Evolutionary conservation across 2,329 filamentous ascomycete species (phyloP).

Genomic region (Tolypocladium guangdongense): DNA sequence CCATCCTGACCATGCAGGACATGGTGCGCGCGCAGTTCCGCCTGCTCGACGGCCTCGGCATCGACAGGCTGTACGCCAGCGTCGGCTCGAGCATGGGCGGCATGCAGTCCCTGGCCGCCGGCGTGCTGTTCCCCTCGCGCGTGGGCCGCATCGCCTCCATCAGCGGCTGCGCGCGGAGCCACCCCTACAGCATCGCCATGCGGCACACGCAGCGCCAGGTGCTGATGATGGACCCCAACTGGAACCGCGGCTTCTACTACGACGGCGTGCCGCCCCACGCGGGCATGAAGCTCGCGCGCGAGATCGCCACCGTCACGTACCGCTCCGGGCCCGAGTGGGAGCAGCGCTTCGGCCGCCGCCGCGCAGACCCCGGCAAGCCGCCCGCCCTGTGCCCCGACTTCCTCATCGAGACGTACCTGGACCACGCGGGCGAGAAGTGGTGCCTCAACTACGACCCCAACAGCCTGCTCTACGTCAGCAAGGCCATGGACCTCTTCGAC

Average conservation of each 20-base stretch:
- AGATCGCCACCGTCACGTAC: slow-evolving; percentile 97
- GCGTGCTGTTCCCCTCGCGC: slow-evolving; percentile 69
- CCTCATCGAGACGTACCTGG: slow-evolving; percentile 93
- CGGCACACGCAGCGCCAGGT: slow-evolving; percentile 95
- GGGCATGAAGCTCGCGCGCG: slow-evolving; percentile 94
- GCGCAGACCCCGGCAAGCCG: slow-evolving; percentile 75
- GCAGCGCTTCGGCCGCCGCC: slow-evolving; percentile 75
- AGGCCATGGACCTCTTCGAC: slow-evolving; percentile 98
- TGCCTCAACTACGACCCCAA: slow-evolving; percentile 95
- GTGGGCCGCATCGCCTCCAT: slow-evolving; percentile 79
- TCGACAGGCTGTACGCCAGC: slow-evolving; percentile 74
- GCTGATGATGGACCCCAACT: slow-evolving; percentile 97
- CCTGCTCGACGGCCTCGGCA: slow-evolving; percentile 67
- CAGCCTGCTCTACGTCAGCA: slow-evolving; percentile 89
- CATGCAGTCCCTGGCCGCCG: slow-evolving; percentile 90
- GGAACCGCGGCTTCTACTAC: slow-evolving; percentile 93
- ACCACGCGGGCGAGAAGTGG: slow-evolving; percentile 97
- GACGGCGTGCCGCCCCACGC: slow-evolving; percentile 78
- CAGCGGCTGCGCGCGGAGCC: slow-evolving; percentile 84
- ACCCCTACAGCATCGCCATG: slow-evolving; percentile 98
- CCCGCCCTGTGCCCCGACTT: slow-evolving; percentile 96
- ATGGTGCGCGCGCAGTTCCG: slow-evolving; percentile 96
- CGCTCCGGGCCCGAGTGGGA: slow-evolving; percentile 97
- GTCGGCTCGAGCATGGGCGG: slow-evolving; percentile 97
- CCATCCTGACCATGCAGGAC: slow-evolving; percentile 89